Base-by-base conservation (phyloP, 2,329 filamentous ascomycete genomes). In the Zelopaecilomyces penicillatus region DNA sequence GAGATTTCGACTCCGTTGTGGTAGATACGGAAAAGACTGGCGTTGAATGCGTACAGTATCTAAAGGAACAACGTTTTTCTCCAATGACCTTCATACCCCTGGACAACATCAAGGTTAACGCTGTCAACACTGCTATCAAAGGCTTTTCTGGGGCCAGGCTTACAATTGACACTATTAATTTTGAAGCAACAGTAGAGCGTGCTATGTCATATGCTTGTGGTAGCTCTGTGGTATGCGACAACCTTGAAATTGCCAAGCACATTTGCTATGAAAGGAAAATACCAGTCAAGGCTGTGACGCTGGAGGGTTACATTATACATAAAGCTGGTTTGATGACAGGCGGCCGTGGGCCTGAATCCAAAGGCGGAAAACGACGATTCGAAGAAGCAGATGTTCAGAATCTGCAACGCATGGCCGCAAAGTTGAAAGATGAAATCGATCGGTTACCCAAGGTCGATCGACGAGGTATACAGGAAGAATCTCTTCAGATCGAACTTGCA, bases 311-410 rank as follows among this genome's bases (percentile, higher is more conserved):
- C 44, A 85, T 98, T 49, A 96, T 98, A 52, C 89, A 95, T 69
- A 97, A 97, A 62, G 89, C 87, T 38, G 93, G 93, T 58, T 75
- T 94, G 43, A 97, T 98, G 85, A 97, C 93, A 40, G 93, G 93
- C 73, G 93, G 93, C 53, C 85, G 89, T 50, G 84, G 88, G 30
- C 83, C 82, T 1, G 80, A 85, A 38, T 77, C 82, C 39, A 87
- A 85, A 61, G 81, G 83, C 44, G 79, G 78, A 47, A 85, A 88
- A 52, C 83, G 88, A 46, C 79, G 85, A 42, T 97, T 94, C 66
- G 90, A 95, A 57, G 90, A 96, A 55, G 80, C 85, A 6, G 89
- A 96, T 54, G 80, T 96, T 30, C 87, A 95, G 52, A 87, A 87
- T 48, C 72, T 96, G n/a, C 78, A 83, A 55, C 83, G 82, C 50